phyloP scores from a whole-genome alignment of 2,329 filamentous ascomycete genomes.

The Phaeosphaeria sp. region DNA sequence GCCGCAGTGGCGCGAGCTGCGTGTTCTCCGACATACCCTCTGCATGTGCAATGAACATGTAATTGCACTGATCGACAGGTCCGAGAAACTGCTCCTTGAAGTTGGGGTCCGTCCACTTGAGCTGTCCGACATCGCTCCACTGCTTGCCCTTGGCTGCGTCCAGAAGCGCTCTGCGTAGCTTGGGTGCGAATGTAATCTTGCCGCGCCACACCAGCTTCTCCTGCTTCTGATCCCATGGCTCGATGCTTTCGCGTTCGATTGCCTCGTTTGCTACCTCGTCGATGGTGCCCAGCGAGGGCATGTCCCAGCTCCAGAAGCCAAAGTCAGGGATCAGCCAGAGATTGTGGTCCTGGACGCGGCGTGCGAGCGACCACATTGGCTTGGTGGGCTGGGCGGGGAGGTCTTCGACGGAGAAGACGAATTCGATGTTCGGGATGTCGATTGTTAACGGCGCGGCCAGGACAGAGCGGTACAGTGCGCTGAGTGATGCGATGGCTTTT shows the following conservation, averaged over 20 bases:
- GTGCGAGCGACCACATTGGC: constrained; percentile 42
- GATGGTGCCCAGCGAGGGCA: constrained; percentile 39
- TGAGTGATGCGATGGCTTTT: constrained; percentile 39
- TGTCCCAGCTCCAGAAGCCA: constrained; percentile 46
- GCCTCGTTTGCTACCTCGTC: constrained; percentile 38
- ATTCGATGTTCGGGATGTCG: constrained; percentile 43
- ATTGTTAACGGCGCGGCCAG: constrained; percentile 27
- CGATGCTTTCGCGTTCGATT: constrained; percentile 31
- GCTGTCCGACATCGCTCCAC: constrained; percentile 43
- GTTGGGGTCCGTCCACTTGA: constrained; percentile 36
- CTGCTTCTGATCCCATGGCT: constrained; percentile 41
- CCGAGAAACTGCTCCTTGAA: constrained; percentile 53
- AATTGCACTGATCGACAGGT: constrained; percentile 62
- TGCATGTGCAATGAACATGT: constrained; percentile 62
- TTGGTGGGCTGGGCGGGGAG: constrained; percentile 38
- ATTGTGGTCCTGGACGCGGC: constrained; percentile 38
- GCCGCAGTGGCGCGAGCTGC: neutral
- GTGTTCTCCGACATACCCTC: constrained; percentile 53
- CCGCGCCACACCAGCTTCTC: constrained; percentile 45
- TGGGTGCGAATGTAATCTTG: constrained; percentile 41
- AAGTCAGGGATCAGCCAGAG: constrained; percentile 47
- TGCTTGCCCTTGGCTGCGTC: constrained; percentile 38
- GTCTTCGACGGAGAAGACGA: constrained; percentile 43
- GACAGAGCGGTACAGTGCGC: constrained; percentile 39
- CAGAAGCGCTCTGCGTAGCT: constrained; percentile 36